Evolutionary conservation across 2,329 filamentous ascomycete genomes (phyloP).

Genomic region (Colletotrichum tropicale): DNA sequence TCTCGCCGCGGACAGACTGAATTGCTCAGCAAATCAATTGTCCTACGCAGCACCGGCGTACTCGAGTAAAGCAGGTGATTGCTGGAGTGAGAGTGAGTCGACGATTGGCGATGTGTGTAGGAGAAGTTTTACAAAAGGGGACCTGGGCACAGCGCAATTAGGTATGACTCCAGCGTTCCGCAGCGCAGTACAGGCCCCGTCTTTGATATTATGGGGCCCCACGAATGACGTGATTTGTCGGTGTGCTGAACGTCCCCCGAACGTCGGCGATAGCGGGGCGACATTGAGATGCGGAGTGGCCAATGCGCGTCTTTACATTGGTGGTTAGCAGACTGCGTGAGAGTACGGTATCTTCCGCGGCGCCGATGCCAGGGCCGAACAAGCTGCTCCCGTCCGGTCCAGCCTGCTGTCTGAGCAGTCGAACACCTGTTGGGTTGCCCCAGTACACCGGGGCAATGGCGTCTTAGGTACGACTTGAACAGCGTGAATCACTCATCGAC

Average conservation of each 20-base stretch:
- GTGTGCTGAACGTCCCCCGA: slow-evolving; percentile 1
- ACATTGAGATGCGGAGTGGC: neutral
- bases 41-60: slow-evolving; percentile 23
- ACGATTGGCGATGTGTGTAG: neutral
- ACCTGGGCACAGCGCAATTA: slow-evolving; percentile 16
- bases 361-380: neutral
- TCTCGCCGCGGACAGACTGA: slow-evolving; percentile 23
- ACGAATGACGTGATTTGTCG: slow-evolving; percentile 21
- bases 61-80: slow-evolving; percentile 18
- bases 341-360: neutral
- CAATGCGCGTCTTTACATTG: neutral
- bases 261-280: slow-evolving; percentile 13
- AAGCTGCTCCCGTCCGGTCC: neutral
- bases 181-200: neutral
- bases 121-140: neutral
- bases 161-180: neutral
- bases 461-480: neutral
- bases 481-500: neutral
- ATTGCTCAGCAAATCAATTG: slow-evolving; percentile 22
- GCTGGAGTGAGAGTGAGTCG: neutral
- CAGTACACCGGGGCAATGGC: neutral
- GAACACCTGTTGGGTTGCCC: neutral
- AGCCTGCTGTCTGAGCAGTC: neutral
- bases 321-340: neutral
- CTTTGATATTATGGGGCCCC: neutral